Conservation (phyloP, 352 stramenopile genomes). For the Aphanomyces astaci region DNA sequence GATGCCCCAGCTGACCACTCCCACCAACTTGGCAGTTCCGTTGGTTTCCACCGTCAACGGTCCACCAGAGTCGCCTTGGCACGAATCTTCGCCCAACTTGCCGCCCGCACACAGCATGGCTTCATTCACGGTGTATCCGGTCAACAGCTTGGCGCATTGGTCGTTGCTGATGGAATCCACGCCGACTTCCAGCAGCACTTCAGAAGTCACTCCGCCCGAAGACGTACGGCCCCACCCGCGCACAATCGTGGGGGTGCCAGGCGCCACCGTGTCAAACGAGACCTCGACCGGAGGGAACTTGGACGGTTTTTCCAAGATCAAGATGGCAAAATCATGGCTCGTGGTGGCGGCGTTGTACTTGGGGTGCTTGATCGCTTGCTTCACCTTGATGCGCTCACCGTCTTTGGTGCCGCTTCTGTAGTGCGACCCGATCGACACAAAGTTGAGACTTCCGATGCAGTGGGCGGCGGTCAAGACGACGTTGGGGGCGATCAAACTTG, state of each 20-base stretch:
- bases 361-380: slow-evolving; percentile 40
- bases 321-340: slow-evolving; percentile 48
- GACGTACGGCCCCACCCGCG: no score
- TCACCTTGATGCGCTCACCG: slow-evolving; percentile 43
- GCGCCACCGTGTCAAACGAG: no score
- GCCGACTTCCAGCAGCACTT: no score
- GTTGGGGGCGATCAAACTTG: slow-evolving; percentile 54
- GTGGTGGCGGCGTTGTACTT: slow-evolving; percentile 35
- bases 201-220: no score
- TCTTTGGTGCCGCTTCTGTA: slow-evolving; percentile 36
- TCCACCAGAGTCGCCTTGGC: slow-evolving; percentile 30
- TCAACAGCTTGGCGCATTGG: no score
- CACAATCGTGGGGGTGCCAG: no score
- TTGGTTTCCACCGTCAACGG: slow-evolving; percentile 23
- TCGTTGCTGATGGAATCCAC: no score
- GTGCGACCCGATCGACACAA: slow-evolving; percentile 45
- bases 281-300: slow-evolving; percentile 34
- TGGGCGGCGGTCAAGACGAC: slow-evolving; percentile 62
- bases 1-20: slow-evolving; percentile 27
- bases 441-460: slow-evolving; percentile 33
- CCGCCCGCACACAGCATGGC: no score
- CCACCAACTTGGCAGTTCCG: slow-evolving; percentile 23
- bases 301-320: slow-evolving; percentile 37
- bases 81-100: slow-evolving; percentile 26
- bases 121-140: no score